Base-by-base conservation (phyloP, 2,329 filamentous ascomycete species). In the Diaporthe amygdali region DNA sequence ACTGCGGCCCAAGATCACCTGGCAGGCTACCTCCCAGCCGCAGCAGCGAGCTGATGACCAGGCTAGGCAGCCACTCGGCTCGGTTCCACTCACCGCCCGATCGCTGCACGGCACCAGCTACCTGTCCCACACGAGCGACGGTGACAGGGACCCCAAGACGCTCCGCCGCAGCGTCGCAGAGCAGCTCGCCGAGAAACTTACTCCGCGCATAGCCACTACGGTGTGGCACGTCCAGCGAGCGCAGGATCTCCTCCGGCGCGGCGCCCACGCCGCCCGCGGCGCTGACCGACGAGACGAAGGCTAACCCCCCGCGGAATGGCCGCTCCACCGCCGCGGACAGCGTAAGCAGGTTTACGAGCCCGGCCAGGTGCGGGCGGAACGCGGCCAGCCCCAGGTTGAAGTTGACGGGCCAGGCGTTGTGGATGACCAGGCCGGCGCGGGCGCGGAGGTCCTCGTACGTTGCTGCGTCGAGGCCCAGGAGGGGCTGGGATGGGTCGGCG, bases 351-450 rank as follows among this genome's bases (percentile, higher is more conserved):
- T 83, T 83, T 17, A 79, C 77, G 9, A 84, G 76, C 2, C 83
- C 85, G 12, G 75, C 78, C 72, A 87, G 81, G 73, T 86, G 81
- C 14, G 79, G 76, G 68, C 83, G 81, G 73, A 89, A 89, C 68
- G 82, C 85, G 5, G 80, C 78, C 1, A 89, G 79, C 0, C 80
- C 79, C 73, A 89, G 82, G 76, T 88, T 88, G 80, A 90, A 89
- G 76, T 89, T 89, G 34, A 89, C 87, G 1, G 85, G 80, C 87
- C 87, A 88, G 0, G 87, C 85, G 74, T 82, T 82, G 78, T 89
- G 86, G 30, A 89, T 84, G 30, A 88, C 81, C 17, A 77, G 76
- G 0, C 82, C 83, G 1, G 88, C 75, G 2, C 79, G 70, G 9
- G 66, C 49, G 20, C 64, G 64, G 1, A 85, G 74, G 7, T 75